Evolutionary conservation across 2,329 filamentous ascomycete species (phyloP).

Genomic region (Septoria petroselini): DNA sequence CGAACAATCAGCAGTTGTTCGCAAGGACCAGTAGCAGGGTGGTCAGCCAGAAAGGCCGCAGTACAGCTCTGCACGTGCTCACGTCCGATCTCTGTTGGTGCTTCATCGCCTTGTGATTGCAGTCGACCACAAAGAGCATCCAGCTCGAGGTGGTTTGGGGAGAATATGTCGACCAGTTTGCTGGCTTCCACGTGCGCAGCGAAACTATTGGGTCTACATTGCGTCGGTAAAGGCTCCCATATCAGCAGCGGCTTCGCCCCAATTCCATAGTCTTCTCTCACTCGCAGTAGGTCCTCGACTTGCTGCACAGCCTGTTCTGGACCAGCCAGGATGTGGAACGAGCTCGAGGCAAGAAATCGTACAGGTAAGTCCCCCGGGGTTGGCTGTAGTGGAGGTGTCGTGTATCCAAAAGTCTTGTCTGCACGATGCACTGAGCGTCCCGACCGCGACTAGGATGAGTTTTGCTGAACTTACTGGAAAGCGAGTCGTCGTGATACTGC

Average conservation of each 20-base stretch:
- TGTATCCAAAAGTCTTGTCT: slow-evolving; percentile 19
- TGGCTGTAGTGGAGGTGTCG: slow-evolving; percentile 16
- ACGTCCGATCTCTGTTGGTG: slow-evolving; percentile 16
- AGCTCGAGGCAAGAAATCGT: slow-evolving; percentile 14
- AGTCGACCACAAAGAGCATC: slow-evolving; percentile 25
- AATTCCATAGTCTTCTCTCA: slow-evolving; percentile 9
- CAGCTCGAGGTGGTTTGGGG: slow-evolving; percentile 35
- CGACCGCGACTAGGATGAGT: too few relatives aligned
- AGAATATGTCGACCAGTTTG: slow-evolving; percentile 31
- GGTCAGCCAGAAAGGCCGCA: slow-evolving; percentile 19
- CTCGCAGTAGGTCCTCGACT: slow-evolving; percentile 14
- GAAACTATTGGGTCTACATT: slow-evolving; percentile 27
- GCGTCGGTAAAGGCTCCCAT: slow-evolving; percentile 34
- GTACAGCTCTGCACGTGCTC: slow-evolving; percentile 26
- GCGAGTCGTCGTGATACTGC: slow-evolving; percentile 14
- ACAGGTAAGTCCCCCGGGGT: slow-evolving; percentile 12
- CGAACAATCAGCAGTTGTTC: slow-evolving; percentile 28
- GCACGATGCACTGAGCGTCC: neutral
- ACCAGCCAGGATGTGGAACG: slow-evolving; percentile 32
- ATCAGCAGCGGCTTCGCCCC: slow-evolving; percentile 24
- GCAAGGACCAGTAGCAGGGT: slow-evolving; percentile 6
- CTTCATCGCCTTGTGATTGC: slow-evolving; percentile 9
- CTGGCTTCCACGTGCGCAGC: slow-evolving; percentile 23
- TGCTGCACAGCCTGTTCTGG: slow-evolving; percentile 24
- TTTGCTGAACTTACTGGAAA: slow-evolving; percentile 10